Base-by-base conservation (phyloP, 2,329 filamentous ascomycete species). In the Gnomoniopsis sp. region DNA sequence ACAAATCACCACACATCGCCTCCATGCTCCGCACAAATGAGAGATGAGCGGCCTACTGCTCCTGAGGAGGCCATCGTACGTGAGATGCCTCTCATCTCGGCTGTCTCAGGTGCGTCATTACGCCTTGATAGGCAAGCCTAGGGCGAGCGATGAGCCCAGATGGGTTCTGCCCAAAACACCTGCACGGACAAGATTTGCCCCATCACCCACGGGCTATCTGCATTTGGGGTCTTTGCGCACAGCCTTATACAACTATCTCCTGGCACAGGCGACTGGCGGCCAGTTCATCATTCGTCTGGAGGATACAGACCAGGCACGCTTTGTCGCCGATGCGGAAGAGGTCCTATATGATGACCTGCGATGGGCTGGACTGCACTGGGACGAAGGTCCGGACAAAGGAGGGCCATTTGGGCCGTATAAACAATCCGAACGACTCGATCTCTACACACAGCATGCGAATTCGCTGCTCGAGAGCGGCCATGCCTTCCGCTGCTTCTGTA, bases 401-500 rank as follows among this genome's bases (percentile, higher is more conserved):
- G 93, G 95, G 1, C 85, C 86, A 0, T 89, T 88, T 68, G 92
- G 92, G 2, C 91, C 95, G 0, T 99, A 96, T 72, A 85, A 85
- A 77, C 91, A 96, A 84, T 98, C 95, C 1, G 85, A 97, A 71
- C 83, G 95, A 57, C 86, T 90, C 2, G 71, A 77, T 1, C 76
- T 90, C 17, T 98, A 99, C 71, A 79, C 81, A 63, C 72, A 86
- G 57, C 86, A 96, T 69, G 87, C 88, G 7, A 72, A 89, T 46
- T 75, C 82, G 14, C 79, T 99, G 14, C 72, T 99, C 3, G 74
- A 86, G 4, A 79, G 81, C 8, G 90, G 87, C 11, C 83, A 88
- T 61, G 95, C 92, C 7, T 99, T 98, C 72, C 87, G 93, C 62
- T 99, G 95, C 73, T 99, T 99, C 77, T 99, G 95, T 74, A 86